A percentile compares a stretch with the other conserved stretches of the same genome.
phyloP scores from a whole-genome alignment of 345 rosid genomes.

The Passiflora organensis region DNA sequence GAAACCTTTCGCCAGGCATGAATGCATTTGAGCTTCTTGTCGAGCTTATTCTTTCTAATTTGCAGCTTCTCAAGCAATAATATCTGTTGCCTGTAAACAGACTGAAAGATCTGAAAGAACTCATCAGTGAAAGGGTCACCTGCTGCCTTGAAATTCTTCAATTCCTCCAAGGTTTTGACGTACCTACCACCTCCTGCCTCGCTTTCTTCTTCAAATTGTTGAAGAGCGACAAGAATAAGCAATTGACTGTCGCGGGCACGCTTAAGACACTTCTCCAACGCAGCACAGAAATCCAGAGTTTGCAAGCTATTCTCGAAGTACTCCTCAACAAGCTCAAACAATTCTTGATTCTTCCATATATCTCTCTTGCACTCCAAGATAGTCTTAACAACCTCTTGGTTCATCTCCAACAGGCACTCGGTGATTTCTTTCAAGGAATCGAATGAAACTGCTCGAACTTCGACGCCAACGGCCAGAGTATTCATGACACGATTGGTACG shows the following conservation, averaged over 20 bases:
- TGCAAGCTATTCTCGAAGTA: slow-evolving; percentile 89
- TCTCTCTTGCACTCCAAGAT: slow-evolving; percentile 84
- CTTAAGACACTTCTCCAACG: slow-evolving; percentile 74
- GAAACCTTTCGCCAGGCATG: slow-evolving; percentile 86
- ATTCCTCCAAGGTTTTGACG: slow-evolving; percentile 64
- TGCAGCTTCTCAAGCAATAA: slow-evolving; percentile 76
- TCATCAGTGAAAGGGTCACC: slow-evolving; percentile 81
- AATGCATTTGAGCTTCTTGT: slow-evolving; percentile 68
- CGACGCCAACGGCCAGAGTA: slow-evolving; percentile 70
- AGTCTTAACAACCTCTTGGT: slow-evolving; percentile 83
- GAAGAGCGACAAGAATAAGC: slow-evolving; percentile 64
- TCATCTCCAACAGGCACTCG: slow-evolving; percentile 78
- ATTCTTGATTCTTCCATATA: slow-evolving; percentile 76
- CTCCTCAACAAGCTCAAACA: slow-evolving; percentile 88
- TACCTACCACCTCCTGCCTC: slow-evolving; percentile 35
- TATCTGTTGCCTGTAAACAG: slow-evolving; percentile 65
- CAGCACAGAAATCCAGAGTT: slow-evolving; percentile 83
- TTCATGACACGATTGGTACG: slow-evolving; percentile 74
- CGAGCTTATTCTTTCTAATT: slow-evolving; percentile 67
- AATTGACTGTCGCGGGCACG: slow-evolving; percentile 78
- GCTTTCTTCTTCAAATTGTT: slow-evolving; percentile 77
- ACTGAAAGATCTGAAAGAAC: slow-evolving; percentile 69
- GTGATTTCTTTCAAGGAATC: slow-evolving; percentile 85
- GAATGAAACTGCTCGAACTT: slow-evolving; percentile 79
- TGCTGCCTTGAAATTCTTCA: slow-evolving; percentile 72